Evolutionary conservation across 805 yeast genomes (phyloP).

Genomic region (Ogataea corticis): DNA sequence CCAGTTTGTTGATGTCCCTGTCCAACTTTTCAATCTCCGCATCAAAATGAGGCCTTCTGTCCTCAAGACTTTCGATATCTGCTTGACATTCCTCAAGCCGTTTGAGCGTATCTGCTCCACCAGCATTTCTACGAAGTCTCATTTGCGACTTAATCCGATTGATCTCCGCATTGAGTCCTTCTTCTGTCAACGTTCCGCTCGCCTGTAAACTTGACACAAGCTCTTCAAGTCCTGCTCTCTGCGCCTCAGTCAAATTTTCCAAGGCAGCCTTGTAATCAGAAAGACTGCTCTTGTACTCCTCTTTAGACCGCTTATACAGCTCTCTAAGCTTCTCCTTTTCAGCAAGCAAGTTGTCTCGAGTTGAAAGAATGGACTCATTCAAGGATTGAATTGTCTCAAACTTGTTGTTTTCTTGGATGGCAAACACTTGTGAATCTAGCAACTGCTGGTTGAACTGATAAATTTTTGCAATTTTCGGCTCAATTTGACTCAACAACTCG

Average conservation of each 20-base stretch:
- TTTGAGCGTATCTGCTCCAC: constrained; percentile 30
- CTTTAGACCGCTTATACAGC: constrained; percentile 21
- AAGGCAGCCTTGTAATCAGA: constrained; percentile 38
- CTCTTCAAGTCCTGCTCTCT: constrained; percentile 42
- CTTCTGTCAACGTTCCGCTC: constrained; percentile 37
- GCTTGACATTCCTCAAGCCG: constrained; percentile 40
- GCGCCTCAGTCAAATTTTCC: constrained; percentile 39
- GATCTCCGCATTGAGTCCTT: constrained; percentile 39
- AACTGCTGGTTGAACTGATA: constrained; percentile 29
- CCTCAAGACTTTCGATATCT: constrained; percentile 39
- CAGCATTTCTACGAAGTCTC: constrained; percentile 27
- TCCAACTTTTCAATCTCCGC: constrained; percentile 39
- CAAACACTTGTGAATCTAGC: constrained; percentile 20
- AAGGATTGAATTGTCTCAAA: constrained; percentile 22
- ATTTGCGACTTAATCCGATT: constrained; percentile 44
- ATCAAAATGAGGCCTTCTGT: constrained; percentile 39
- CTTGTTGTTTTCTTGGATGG: constrained; percentile 43
- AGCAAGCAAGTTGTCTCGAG: constrained; percentile 27
- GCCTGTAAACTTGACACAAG: constrained; percentile 36
- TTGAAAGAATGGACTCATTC: constrained; percentile 32
- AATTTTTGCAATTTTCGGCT: constrained; percentile 22
- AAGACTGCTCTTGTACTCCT: constrained; percentile 19
- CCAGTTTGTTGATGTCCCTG: constrained; percentile 32
- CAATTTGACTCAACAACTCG: constrained; percentile 9
- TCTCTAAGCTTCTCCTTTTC: constrained; percentile 16